These are phyloP conservation scores for Coffea humblotiana DNA, from an alignment of 305 asterid genomes.

Conservation along the genomic window DNA sequence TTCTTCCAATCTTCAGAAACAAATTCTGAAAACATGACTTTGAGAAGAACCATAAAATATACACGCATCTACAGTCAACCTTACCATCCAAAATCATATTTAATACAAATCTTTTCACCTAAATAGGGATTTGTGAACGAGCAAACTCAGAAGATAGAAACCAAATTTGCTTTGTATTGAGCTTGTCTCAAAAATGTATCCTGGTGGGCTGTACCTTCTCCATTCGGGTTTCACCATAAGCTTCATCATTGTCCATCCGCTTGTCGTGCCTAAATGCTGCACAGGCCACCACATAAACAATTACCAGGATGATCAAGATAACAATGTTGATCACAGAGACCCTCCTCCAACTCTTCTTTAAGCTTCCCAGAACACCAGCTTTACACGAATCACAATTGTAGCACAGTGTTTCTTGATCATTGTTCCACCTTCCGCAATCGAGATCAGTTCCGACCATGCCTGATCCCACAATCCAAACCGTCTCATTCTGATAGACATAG, in stretches of 20 bases:
- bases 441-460: constrained; percentile 47
- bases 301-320: constrained; percentile 63
- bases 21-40: neutral
- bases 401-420: constrained; percentile 62
- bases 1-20: neutral
- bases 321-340: constrained; percentile 77
- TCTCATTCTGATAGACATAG: constrained; percentile 64
- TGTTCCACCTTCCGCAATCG: constrained; percentile 72
- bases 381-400: constrained; percentile 78
- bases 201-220: constrained; percentile 77
- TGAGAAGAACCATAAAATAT: constrained; percentile 3
- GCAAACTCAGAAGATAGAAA: neutral
- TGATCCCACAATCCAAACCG: constrained; percentile 48
- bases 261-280: constrained; percentile 86
- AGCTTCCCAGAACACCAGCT: constrained; percentile 85
- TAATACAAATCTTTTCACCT: constrained; percentile 8
- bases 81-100: constrained; percentile 1
- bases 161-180: constrained; percentile 1
- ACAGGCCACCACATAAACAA: constrained; percentile 62
- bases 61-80: constrained; percentile 1
- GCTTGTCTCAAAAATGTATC: constrained; percentile 55
- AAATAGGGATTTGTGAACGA: neutral
- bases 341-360: constrained; percentile 87
- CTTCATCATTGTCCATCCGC: constrained; percentile 65
- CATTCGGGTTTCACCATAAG: constrained; percentile 82